Evolutionary conservation across 2,329 filamentous ascomycete species (phyloP).

Genomic region (Alternaria arborescens): DNA sequence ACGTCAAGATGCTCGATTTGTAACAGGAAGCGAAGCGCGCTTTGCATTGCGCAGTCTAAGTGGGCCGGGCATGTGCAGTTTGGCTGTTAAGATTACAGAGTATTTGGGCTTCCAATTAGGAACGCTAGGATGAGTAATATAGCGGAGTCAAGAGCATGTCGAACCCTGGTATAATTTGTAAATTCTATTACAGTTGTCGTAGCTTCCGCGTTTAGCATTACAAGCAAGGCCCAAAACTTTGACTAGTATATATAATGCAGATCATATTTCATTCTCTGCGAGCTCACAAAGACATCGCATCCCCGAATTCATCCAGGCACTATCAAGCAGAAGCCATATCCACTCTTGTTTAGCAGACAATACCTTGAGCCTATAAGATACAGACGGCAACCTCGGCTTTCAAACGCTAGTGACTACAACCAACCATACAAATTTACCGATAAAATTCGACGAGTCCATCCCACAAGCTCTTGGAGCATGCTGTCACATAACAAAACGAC

Average conservation of each 20-base stretch:
- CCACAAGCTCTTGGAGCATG: neutral
- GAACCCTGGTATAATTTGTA: neutral
- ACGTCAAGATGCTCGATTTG: neutral
- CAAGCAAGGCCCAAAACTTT: neutral
- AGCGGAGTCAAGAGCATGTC: neutral
- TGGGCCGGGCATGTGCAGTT: neutral
- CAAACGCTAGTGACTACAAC: neutral
- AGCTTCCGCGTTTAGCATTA: neutral
- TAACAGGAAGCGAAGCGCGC: neutral
- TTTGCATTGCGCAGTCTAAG: neutral
- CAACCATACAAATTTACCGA: neutral
- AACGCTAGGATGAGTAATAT: neutral
- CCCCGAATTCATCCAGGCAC: neutral
- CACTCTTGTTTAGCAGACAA: neutral
- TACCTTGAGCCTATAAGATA: neutral
- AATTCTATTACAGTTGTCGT: neutral
- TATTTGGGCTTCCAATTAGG: neutral
- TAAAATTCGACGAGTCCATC: neutral
- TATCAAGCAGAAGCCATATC: neutral
- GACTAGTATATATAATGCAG: neutral
- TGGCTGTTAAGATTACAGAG: neutral
- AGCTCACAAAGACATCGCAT: neutral
- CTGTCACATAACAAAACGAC: neutral
- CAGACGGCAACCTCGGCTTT: neutral
- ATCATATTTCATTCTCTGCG: neutral